Evolutionary conservation across 2,329 filamentous ascomycete genomes (phyloP).

Genomic region (Fusarium chuoi): DNA sequence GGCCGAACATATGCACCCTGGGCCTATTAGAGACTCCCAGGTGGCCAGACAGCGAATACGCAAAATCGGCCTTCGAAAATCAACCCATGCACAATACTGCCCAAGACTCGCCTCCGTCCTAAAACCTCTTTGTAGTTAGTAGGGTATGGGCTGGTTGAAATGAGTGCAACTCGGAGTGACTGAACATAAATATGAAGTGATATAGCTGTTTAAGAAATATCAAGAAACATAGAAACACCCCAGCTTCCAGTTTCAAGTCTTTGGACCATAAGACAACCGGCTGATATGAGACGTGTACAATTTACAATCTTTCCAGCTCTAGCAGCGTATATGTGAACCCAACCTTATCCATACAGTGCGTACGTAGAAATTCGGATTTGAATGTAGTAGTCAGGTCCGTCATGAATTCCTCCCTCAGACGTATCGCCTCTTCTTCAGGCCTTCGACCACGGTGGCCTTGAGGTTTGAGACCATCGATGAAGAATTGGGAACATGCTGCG

Average conservation of each 20-base stretch:
- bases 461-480: not conserved
- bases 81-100: not conserved
- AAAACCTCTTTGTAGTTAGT: rapidly evolving
- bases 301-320: not conserved
- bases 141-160: too few relatives aligned
- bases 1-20: not conserved
- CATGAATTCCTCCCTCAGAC: not conserved
- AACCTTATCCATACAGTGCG: not conserved
- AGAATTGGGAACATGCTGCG: not conserved
- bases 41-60: not conserved
- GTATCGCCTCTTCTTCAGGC: rapidly evolving
- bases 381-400: rapidly evolving
- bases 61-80: too few relatives aligned
- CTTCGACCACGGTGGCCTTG: rapidly evolving
- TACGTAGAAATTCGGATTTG: not conserved
- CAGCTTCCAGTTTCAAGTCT: too few relatives aligned
- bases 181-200: not conserved
- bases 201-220: too few relatives aligned
- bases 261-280: too few relatives aligned
- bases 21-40: not conserved
- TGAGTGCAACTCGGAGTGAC: not conserved
- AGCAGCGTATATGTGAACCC: not conserved
- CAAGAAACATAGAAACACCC: too few relatives aligned
- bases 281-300: rapidly evolving
- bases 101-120: not conserved